Evolutionary conservation across 2,329 filamentous ascomycete species (phyloP), one percentile per base, ranked within the genome.

Genomic region (Colletotrichum sansevieriae): DNA sequence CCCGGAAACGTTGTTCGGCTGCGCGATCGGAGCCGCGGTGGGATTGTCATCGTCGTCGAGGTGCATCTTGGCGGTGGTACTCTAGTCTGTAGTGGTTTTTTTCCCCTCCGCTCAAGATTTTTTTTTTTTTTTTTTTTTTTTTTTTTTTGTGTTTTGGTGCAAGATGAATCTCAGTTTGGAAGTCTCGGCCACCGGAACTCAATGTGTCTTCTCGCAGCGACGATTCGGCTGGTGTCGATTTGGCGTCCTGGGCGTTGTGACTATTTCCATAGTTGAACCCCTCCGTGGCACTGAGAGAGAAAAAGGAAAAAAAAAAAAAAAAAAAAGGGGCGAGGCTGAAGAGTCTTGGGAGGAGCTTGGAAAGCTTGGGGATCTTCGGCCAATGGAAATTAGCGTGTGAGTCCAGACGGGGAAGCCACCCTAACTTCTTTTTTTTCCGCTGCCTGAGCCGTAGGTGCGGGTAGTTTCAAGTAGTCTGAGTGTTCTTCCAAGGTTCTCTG

Each of bases 21-120:
- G 73, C 9, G 65, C 70, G n/a, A 67, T 41, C 22, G 35, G 47
- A 22, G 51, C 55, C 66, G 15, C 73, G 61, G 44, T 71, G 18
- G 80, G 79, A 63, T 77, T 77, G 65, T 84, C 82, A 68, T 84
- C 82, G 71, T 84, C 65, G 55, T 83, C 80, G 70, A 82, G 82
- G 4, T 81, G 72, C 81, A 83, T 83, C 11, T 57, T 47, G n/a
- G 55, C 55, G 22, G 12, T 43, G 15, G 20, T n/a, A 43, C 18
- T 6, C 5, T 22, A 9, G 22, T 15, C 5, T 62, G 5, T 3
- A 1, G 4, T 10, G 10, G 11, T 15, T 39, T 12, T 15, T 25
- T 25, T 22, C 3, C 3, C 22, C 37, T 15, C 13, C 37, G 37
- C 29, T 29, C 29, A 29, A 9, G 0, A 4, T 25, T 25, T 25